These are phyloP conservation scores for Pseudozyma thailandica DNA, from an alignment of 1,284 basidiomycete species.

Conservation along the genomic window DNA sequence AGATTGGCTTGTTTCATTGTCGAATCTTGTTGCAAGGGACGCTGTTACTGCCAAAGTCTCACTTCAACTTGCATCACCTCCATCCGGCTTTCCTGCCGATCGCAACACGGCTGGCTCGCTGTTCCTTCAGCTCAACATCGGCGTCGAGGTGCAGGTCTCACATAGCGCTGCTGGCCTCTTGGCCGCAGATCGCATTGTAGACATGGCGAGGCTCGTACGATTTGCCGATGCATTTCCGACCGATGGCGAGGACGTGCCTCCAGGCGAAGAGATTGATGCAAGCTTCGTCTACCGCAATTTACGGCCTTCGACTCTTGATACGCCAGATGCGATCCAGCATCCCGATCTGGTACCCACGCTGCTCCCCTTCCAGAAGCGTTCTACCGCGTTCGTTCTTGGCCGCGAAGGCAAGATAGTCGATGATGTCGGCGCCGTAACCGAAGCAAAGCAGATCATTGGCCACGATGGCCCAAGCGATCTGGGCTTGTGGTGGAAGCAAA, in stretches of 20 bases:
- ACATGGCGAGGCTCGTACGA: conserved; percentile 38
- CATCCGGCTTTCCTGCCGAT: conserved; percentile 10
- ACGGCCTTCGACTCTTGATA: conserved; percentile 18
- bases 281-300: conserved; percentile 53
- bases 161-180: background rate
- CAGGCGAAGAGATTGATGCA: conserved; percentile 24
- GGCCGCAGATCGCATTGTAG: conserved; percentile 14
- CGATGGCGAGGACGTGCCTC: background rate
- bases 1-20: conserved; percentile 28
- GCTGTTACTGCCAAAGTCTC: background rate
- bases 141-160: conserved; percentile 12
- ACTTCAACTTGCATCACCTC: conserved; percentile 13
- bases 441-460: conserved; percentile 15
- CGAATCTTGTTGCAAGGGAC: background rate
- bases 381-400: conserved; percentile 56
- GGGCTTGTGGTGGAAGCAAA: conserved; percentile 60
- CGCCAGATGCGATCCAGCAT: conserved; percentile 46
- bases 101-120: conserved; percentile 28
- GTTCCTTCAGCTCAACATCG: conserved; percentile 28
- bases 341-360: conserved; percentile 43
- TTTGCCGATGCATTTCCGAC: conserved; percentile 21
- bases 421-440: conserved; percentile 2
- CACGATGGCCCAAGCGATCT: conserved; percentile 22
- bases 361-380: conserved; percentile 61
- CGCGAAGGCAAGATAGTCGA: conserved; percentile 52